Conservation (phyloP, 2,329 filamentous ascomycete species). For the Neofusicoccum sp. region DNA sequence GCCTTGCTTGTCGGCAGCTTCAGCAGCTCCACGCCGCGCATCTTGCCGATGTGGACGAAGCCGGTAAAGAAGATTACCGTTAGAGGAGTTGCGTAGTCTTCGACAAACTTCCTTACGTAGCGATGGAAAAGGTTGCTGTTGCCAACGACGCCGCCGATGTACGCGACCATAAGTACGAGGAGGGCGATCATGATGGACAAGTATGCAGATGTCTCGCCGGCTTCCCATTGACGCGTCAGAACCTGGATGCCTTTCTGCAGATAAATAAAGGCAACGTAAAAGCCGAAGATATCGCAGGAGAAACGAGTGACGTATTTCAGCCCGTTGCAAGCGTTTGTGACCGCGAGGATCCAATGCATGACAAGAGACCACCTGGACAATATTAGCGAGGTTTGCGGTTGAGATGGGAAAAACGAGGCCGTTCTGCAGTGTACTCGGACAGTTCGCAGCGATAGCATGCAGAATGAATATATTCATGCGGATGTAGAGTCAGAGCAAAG, state of each 20-base stretch:
- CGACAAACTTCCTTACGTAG: slow-evolving; percentile 75
- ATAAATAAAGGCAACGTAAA: slow-evolving; percentile 91
- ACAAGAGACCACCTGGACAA: slow-evolving; percentile 69
- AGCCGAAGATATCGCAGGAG: slow-evolving; percentile 90
- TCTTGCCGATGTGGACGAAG: slow-evolving; percentile 81
- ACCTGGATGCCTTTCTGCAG: slow-evolving; percentile 89
- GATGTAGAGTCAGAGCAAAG: not conserved
- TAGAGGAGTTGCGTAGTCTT: slow-evolving; percentile 79
- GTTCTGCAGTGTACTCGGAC: too few species aligned
- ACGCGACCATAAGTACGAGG: slow-evolving; percentile 74
- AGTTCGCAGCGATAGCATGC: too few species aligned
- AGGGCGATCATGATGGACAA: slow-evolving; percentile 74
- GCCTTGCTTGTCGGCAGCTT: slow-evolving; percentile 72
- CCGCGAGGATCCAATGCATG: slow-evolving; percentile 79
- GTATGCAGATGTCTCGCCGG: slow-evolving; percentile 64
- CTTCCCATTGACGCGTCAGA: slow-evolving; percentile 69
- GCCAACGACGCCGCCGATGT: slow-evolving; percentile 65
- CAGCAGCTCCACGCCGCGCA: slow-evolving; percentile 67
- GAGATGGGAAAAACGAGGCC: not conserved
- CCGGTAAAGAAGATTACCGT: slow-evolving; percentile 77
- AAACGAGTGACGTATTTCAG: slow-evolving; percentile 89
- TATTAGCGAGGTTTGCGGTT: not conserved
- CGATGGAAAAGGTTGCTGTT: slow-evolving; percentile 70
- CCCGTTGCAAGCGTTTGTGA: slow-evolving; percentile 83
- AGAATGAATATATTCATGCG: too few species aligned